Evolutionary conservation across 257 asterid species (phyloP).

Genomic region (Echites panduratus): DNA sequence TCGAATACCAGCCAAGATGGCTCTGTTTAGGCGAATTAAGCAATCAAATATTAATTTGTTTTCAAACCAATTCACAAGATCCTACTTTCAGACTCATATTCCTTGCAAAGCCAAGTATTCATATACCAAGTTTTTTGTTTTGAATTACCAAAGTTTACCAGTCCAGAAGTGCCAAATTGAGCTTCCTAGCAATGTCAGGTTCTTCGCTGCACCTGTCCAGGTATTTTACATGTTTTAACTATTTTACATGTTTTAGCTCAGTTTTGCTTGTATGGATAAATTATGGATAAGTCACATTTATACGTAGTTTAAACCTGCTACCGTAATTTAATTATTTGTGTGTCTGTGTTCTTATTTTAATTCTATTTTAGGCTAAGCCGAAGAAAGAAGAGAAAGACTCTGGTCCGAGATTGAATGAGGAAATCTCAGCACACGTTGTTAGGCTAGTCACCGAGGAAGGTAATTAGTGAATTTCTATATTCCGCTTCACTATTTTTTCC

Average conservation of each 20-base stretch:
- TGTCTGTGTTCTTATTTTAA: too few relatives aligned
- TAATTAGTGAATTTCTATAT: neutral
- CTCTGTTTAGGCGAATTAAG: constrained; percentile 56
- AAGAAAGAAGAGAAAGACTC: constrained; percentile 46
- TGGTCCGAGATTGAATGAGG: constrained; percentile 61
- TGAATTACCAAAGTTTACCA: constrained; percentile 16
- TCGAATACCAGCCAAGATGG: too few relatives aligned
- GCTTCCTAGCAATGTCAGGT: constrained; percentile 38
- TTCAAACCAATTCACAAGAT: constrained; percentile 31
- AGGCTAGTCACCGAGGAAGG: constrained; percentile 80
- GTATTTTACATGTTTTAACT: constrained; percentile 21
- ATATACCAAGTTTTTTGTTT: constrained; percentile 19
- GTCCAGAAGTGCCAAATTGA: constrained; percentile 24
- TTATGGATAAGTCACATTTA: neutral
- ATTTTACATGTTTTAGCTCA: too few relatives aligned
- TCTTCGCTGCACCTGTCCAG: constrained; percentile 61
- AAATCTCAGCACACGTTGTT: constrained; percentile 45
- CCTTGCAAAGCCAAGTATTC: constrained; percentile 24
- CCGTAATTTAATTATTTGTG: neutral
- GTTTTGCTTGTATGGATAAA: neutral
- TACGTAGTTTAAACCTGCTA: neutral
- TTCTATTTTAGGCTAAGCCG: constrained; percentile 31
- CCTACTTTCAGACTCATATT: constrained; percentile 24
- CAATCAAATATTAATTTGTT: constrained; percentile 33
- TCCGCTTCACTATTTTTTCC: too few relatives aligned